phyloP scores from a whole-genome alignment of 1,284 basidiomycete species.

The Puccinia polysora region DNA sequence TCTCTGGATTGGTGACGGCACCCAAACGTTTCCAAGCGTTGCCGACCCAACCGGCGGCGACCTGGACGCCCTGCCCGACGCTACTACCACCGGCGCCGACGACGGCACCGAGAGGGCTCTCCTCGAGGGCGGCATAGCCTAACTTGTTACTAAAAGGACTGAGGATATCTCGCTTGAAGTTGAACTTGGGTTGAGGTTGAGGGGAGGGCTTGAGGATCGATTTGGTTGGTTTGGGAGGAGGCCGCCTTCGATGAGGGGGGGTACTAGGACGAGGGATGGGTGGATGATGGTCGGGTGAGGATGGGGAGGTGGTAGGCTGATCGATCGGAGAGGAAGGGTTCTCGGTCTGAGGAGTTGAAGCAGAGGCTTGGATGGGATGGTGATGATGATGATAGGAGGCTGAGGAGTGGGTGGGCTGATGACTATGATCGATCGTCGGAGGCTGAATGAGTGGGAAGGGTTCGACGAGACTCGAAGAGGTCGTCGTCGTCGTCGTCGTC shows the following conservation, averaged over 20 bases:
- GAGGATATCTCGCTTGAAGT: constrained; percentile 48
- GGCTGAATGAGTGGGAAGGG: too few relatives aligned
- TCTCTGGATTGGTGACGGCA: not conserved
- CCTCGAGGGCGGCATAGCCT: constrained; percentile 42
- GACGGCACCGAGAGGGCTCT: constrained; percentile 19
- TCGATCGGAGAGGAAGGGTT: too few relatives aligned
- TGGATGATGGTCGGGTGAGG: not conserved
- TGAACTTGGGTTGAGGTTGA: constrained; percentile 45
- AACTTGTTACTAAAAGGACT: constrained; percentile 45
- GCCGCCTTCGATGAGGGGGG: constrained; percentile 29
- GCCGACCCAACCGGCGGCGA: constrained; percentile 37
- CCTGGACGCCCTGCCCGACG: constrained; percentile 33
- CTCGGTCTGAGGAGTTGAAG: too few relatives aligned
- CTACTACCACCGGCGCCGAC: constrained; percentile 19
- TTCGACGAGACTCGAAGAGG: too few relatives aligned
- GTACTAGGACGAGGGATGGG: constrained; percentile 26
- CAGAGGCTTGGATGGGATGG: too few relatives aligned
- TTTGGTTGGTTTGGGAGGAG: constrained; percentile 40
- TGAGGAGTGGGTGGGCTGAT: too few relatives aligned
- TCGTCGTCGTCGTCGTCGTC: too few relatives aligned
- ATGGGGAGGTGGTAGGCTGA: too few relatives aligned
- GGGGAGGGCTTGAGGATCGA: constrained; percentile 48
- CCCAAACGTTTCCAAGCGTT: constrained; percentile 27
- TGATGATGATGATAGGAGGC: too few relatives aligned
- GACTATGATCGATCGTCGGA: too few relatives aligned